A percentile compares a stretch with the other conserved stretches of the same genome.
These are phyloP conservation scores for Teunomyces kruisii DNA, from an alignment of 805 yeast genomes.

Conservation along the genomic window DNA sequence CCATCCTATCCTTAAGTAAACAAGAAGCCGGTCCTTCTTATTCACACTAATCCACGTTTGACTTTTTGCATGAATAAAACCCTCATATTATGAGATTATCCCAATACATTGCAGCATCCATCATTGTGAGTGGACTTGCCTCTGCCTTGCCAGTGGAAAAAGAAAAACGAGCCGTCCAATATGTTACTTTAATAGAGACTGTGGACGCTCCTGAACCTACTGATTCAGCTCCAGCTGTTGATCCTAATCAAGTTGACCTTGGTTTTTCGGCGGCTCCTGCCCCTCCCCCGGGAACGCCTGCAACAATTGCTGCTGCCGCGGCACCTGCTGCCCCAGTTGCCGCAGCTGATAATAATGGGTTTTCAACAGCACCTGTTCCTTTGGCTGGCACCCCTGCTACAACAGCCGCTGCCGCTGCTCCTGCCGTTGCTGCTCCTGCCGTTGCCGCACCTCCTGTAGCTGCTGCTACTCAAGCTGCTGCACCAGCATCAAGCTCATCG, in stretches of 20 bases:
- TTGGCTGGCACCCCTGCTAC: constrained; percentile 3
- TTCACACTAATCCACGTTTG: background rate
- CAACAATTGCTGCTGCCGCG: constrained; percentile 12
- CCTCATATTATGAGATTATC: constrained; percentile 5
- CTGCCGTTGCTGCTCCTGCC: constrained; percentile 5
- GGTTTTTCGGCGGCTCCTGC: constrained; percentile 9
- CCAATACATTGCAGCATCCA: constrained; percentile 5
- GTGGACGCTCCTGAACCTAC: constrained; percentile 3
- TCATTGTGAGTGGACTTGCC: constrained; percentile 5
- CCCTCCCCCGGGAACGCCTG: constrained; percentile 6
- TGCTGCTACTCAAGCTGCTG: constrained; percentile 29
- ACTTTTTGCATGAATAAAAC: background rate
- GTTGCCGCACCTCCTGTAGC: constrained; percentile 10
- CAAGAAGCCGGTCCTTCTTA: background rate
- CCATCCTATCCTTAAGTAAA: background rate
- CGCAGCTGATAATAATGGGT: background rate
- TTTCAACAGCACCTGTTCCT: background rate
- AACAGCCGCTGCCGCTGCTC: too few species aligned
- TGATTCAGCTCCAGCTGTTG: constrained; percentile 6
- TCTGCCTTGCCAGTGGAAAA: constrained; percentile 8
- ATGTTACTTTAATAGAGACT: constrained; percentile 6
- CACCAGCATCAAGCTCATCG: constrained; percentile 24
- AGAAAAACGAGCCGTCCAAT: constrained; percentile 8
- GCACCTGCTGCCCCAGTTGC: constrained; percentile 13
- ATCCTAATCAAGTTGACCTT: constrained; percentile 2